Base-by-base conservation (phyloP, 1,284 basidiomycete genomes). In the Moesziomyces aphidis region DNA sequence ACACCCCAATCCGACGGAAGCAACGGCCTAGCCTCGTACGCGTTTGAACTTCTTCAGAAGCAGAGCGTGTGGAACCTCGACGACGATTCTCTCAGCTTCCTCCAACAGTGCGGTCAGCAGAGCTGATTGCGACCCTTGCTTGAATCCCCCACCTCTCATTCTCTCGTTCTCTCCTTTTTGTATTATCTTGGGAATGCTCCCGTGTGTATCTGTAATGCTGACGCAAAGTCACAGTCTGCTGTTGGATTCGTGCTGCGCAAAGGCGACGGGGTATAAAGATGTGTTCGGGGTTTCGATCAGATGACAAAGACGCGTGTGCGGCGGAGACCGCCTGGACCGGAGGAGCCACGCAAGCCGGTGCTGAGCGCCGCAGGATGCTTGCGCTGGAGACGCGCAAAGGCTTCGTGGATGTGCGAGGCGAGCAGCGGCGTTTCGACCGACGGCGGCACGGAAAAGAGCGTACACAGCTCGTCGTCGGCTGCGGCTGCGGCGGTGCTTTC, bases 391-490 rank as follows among this genome's bases (percentile, higher is more conserved):
- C 78, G 56, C 1, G 81, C 67, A 47, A 83, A 83, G 0, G 82
- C 81, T 55, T 83, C 82, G 43, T 76, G 80, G 50, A 83, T 77
- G 56, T 83, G 82, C 23, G 73, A 70, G 8, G 76, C 64, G 26
- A 73, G 62, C 15, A 82, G 62, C 5, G 79, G 81, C 22, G 67
- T 73, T 55, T 71, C 73, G 36, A 59, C 23, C 1, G 57, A 49
- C 3, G 79, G 76, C 8, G 78, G 73, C 3, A 76, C 49, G 28
- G 74, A 63, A 55, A 81, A 81, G 26, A 82, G 76, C 1, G 71
- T 74, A 55, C 79, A 81, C 5, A 68, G 31, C 8, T 70, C 69
- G 57, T 63, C 54, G 46, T 67, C 61, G 4, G 53, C 42, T 15
- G 28, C 36, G 17, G 39, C n/a, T 34, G 53, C 13, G 42, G 19